phyloP scores from a whole-genome alignment of 2,329 filamentous ascomycete species.

The Triangularia verruculosa region DNA sequence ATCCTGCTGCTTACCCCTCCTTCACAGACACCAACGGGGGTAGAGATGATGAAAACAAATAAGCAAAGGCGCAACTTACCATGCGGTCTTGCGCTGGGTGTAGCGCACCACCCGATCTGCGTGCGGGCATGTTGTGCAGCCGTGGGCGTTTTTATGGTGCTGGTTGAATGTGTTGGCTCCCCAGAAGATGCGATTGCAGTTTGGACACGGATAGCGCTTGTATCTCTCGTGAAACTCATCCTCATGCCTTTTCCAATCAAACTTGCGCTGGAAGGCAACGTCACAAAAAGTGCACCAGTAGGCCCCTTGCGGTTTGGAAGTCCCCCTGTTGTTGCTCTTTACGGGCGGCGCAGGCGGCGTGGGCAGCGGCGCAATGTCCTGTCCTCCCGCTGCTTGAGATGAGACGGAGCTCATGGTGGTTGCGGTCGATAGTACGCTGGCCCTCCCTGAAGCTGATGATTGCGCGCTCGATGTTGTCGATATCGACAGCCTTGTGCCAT shows the following conservation, averaged over 20 bases:
- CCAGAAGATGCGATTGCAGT: constrained; percentile 67
- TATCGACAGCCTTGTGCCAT: constrained; percentile 25
- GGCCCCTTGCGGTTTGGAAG: constrained; percentile 42
- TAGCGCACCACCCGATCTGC: constrained; percentile 62
- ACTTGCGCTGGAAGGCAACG: constrained; percentile 65
- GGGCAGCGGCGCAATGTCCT: constrained; percentile 20
- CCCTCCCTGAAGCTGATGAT: constrained; percentile 48
- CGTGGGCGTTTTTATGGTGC: constrained; percentile 64
- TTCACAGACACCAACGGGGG: background rate
- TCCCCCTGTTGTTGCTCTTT: constrained; percentile 31
- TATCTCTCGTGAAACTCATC: constrained; percentile 68
- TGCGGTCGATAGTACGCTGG: constrained; percentile 44
- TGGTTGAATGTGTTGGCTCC: constrained; percentile 67
- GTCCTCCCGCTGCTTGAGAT: constrained; percentile 27
- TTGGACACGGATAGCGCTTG: constrained; percentile 65
- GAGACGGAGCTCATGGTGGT: constrained; percentile 33
- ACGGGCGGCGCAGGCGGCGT: constrained; percentile 38
- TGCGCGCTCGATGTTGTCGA: constrained; percentile 48
- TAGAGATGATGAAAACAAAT: background rate
- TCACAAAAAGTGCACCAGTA: constrained; percentile 60
- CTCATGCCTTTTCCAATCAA: constrained; percentile 68
- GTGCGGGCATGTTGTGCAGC: constrained; percentile 57
- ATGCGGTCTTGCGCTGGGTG: constrained; percentile 58
- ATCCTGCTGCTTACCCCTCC: background rate
- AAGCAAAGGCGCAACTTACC: constrained; percentile 34